Evolutionary conservation across 1,284 basidiomycete genomes (phyloP), one percentile per base, ranked within the genome.

Genomic region (Schizophyllum amplum): DNA sequence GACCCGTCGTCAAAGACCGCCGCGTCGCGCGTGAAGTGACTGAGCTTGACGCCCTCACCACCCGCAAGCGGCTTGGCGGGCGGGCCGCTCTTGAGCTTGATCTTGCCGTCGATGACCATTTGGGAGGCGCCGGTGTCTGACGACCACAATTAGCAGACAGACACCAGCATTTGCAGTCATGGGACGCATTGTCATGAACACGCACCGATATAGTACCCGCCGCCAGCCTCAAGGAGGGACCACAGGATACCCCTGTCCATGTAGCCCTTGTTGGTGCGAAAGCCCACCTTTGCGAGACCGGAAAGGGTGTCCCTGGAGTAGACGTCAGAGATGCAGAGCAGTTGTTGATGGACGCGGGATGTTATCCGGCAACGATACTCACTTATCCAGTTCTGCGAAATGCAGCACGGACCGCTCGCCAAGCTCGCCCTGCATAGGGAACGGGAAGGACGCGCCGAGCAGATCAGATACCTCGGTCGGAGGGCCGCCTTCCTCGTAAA

Each of bases 81-180:
- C 50, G 72, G 75, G 55, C 82, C 81, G 64, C 76, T 81, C 69
- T 87, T 87, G 54, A 90, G 70, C 65, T 86, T 86, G 71, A 90
- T 87, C 65, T 83, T 82, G 24, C 83, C 81, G 59, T 86, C 81
- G 59, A 82, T 76, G 62, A 90, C 79, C 61, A 81, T 68, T 65
- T 87, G 78, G 58, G 80, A 82, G 23, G 79, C 82, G 55, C 86
- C 87, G 47, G 80, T 78, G 59, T 86, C 83, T 71, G 74, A 69
- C 64, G 75, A 76, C 63, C 75, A 76, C 6, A 42, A 24, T 24
- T 21, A 51, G 24, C 24, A 25, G 52, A 22, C 46, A 25, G 52
- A n/a, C n/a, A n/a, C 13, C 17, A 42, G 33, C 33, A 17, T 9
- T 9, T 42, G 11, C 33, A 9, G 26, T 72, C 68, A 47, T n/a